Conservation (phyloP, 805 yeast genomes). For the Kregervanrija pseudodelftensis region DNA sequence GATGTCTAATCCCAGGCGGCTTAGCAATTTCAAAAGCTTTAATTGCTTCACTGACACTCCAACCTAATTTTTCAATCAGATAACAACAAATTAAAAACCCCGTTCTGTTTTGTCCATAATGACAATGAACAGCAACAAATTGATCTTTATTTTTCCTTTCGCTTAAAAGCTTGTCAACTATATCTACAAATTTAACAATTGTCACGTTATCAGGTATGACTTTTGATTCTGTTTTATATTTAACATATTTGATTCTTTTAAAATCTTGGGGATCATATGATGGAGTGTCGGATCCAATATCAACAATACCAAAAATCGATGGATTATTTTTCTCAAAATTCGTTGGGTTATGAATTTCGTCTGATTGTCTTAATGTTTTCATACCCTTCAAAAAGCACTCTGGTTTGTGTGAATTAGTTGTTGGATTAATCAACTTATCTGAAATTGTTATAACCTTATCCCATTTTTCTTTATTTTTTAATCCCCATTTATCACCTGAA, state of each 20-base stretch:
- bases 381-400: slow-evolving; percentile 53
- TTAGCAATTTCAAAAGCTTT: slow-evolving; percentile 50
- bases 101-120: slow-evolving; percentile 75
- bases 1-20: slow-evolving; percentile 70
- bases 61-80: slow-evolving; percentile 50
- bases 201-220: slow-evolving; percentile 62
- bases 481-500: slow-evolving; percentile 70
- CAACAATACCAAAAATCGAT: slow-evolving; percentile 53
- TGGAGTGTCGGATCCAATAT: slow-evolving; percentile 64
- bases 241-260: slow-evolving; percentile 48
- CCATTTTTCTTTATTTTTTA: slow-evolving; percentile 74
- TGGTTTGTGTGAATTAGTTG: slow-evolving; percentile 17
- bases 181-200: slow-evolving; percentile 46
- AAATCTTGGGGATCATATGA: slow-evolving; percentile 62
- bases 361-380: slow-evolving; percentile 68
- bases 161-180: slow-evolving; percentile 40
- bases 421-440: slow-evolving; percentile 29
- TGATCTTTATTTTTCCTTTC: slow-evolving; percentile 21
- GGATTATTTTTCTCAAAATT: slow-evolving; percentile 43
- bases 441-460: slow-evolving; percentile 46
- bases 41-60: slow-evolving; percentile 58
- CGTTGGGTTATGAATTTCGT: slow-evolving; percentile 51
- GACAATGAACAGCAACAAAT: slow-evolving; percentile 65
- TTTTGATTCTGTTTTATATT: slow-evolving; percentile 73
- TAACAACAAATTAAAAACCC: slow-evolving; percentile 69